Percentiles rank a stretch among this genome's conserved stretches.
Evolutionary conservation across 164 flowering plant genomes (phyloP).

Genomic region (Tetracentron sinense): DNA sequence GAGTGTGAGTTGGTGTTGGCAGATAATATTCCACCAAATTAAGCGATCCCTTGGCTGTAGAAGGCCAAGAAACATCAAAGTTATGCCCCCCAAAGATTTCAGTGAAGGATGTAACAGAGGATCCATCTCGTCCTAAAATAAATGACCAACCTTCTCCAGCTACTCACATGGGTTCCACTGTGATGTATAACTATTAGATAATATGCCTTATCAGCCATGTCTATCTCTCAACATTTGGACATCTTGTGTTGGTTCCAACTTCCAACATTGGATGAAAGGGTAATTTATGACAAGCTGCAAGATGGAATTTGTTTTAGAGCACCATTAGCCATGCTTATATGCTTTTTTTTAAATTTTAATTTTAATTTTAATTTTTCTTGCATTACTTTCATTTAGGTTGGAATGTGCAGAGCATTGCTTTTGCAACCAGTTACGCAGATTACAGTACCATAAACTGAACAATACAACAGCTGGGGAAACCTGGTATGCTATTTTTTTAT

Average conservation of each 20-base stretch:
- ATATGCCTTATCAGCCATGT: background rate
- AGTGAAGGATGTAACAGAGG: constrained; percentile 6
- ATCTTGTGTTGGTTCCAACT: constrained; percentile 4
- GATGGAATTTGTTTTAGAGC: too few relatives aligned
- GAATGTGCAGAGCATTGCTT: too few relatives aligned
- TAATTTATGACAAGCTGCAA: constrained; percentile 11
- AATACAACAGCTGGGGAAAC: too few relatives aligned
- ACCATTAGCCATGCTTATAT: too few relatives aligned
- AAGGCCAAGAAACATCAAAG: constrained; percentile 22
- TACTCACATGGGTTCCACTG: constrained; percentile 4
- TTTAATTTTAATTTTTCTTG: too few relatives aligned
- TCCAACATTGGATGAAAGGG: constrained; percentile 1
- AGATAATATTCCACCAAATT: constrained; percentile 7
- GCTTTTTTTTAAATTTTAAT: too few relatives aligned
- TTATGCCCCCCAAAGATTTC: constrained; percentile 8
- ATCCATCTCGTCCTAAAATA: constrained; percentile 1
- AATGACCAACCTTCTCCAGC: constrained; percentile 10
- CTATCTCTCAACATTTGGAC: too few relatives aligned
- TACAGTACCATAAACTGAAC: too few relatives aligned
- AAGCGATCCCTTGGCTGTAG: constrained; percentile 11
- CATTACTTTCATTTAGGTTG: too few relatives aligned
- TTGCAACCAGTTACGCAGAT: too few relatives aligned
- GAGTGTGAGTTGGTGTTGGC: constrained; percentile 75
- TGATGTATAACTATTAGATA: background rate
- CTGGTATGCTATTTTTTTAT: too few relatives aligned